Evolutionary conservation across 805 yeast genomes (phyloP).

Genomic region (Candida oleophila): DNA sequence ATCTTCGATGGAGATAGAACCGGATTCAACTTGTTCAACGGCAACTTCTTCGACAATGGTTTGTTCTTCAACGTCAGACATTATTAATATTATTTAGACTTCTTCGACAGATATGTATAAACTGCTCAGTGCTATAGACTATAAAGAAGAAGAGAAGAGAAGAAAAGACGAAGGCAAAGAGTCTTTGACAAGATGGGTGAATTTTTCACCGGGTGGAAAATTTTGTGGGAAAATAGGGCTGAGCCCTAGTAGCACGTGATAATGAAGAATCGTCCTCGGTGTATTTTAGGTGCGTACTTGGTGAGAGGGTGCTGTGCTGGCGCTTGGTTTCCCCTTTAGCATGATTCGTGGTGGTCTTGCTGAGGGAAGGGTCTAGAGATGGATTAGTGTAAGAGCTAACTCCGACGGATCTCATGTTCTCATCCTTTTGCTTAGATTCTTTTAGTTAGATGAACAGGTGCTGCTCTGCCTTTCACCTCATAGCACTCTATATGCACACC

Average conservation of each 20-base stretch:
- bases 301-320: no score
- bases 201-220: neutral
- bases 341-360: no score
- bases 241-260: slow-evolving; percentile 14
- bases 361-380: no score
- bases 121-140: slow-evolving; percentile 55
- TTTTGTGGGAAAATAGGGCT: slow-evolving; percentile 12
- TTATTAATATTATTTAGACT: slow-evolving; percentile 51
- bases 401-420: no score
- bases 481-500: no score
- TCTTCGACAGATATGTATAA: slow-evolving; percentile 59
- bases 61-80: slow-evolving; percentile 95
- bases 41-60: slow-evolving; percentile 78
- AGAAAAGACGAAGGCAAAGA: slow-evolving; percentile 7
- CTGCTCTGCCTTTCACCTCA: no score
- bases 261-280: neutral
- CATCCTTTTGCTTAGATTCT: no score
- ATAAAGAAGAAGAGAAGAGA: slow-evolving; percentile 8
- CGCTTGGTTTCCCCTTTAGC: no score
- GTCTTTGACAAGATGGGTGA: slow-evolving; percentile 8
- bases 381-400: no score
- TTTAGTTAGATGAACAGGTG: no score
- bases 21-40: slow-evolving; percentile 84
- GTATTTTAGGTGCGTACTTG: no score
- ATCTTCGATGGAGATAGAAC: slow-evolving; percentile 94